phyloP scores from a whole-genome alignment of 106 monocot species.

The Triglochin maritima region DNA sequence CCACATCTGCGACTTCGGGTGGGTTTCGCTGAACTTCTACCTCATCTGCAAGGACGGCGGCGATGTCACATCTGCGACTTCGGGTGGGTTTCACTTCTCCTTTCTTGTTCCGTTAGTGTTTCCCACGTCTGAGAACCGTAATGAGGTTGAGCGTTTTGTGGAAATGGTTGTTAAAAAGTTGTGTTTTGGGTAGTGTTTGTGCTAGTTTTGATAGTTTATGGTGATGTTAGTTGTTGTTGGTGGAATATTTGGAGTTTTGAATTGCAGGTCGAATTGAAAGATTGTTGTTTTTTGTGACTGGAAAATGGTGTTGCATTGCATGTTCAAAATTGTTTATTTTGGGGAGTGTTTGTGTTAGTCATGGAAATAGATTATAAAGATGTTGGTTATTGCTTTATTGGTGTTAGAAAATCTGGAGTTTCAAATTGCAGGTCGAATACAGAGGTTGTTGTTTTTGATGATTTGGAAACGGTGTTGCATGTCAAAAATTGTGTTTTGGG shows the following conservation, averaged over 20 bases:
- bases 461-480: no score
- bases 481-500: no score
- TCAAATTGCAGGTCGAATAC: no score
- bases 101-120: not conserved
- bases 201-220: not conserved
- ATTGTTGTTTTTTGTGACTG: no score
- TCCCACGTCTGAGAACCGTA: not conserved
- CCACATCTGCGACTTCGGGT: slow-evolving; percentile 1
- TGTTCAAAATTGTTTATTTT: not conserved
- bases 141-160: not conserved
- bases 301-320: no score
- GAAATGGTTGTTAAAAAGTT: not conserved
- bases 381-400: no score
- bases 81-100: not conserved
- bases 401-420: no score
- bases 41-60: slow-evolving; percentile 23
- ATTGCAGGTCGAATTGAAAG: no score
- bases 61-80: slow-evolving; percentile 6
- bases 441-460: no score
- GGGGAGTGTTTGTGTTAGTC: not conserved
- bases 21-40: slow-evolving; percentile 10
- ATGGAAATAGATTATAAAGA: not conserved
- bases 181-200: not conserved
- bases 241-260: no score
- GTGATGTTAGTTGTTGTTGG: no score